A percentile compares a stretch with the other conserved stretches of the same genome.
Evolutionary conservation across 805 yeast genomes (phyloP).

Genomic region (Candida coquimbonensis): DNA sequence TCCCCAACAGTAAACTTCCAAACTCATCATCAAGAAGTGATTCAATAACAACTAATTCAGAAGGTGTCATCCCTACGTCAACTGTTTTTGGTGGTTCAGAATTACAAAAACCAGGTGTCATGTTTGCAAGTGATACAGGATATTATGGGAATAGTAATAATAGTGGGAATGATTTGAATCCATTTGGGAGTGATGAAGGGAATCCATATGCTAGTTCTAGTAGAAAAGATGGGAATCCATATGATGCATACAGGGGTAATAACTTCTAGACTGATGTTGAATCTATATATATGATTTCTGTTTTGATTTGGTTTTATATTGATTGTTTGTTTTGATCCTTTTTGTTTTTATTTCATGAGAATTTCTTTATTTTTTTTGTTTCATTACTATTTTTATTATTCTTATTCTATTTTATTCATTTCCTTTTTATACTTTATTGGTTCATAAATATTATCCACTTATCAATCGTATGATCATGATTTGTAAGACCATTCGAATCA

Average conservation of each 20-base stretch:
- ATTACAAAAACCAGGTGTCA: conserved; percentile 6
- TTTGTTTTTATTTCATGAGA: too few species aligned
- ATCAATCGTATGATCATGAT: too few species aligned
- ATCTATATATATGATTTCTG: background rate
- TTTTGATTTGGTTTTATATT: conserved; percentile 3
- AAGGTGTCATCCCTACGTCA: conserved; percentile 4
- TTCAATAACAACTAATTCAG: conserved; percentile 1
- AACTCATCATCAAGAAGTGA: conserved; percentile 1
- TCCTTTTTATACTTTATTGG: too few species aligned
- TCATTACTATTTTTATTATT: too few species aligned
- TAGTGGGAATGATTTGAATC: background rate
- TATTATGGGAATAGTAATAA: conserved; percentile 1
- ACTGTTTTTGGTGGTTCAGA: conserved; percentile 2
- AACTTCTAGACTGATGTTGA: background rate
- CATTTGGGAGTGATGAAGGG: background rate
- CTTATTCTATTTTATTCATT: too few species aligned
- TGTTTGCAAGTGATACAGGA: conserved; percentile 3
- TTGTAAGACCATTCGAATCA: too few species aligned
- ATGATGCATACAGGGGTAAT: conserved; percentile 4
- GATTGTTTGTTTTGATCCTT: too few species aligned
- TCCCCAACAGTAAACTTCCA: background rate
- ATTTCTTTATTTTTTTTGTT: too few species aligned
- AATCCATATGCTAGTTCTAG: background rate
- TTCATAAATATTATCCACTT: too few species aligned
- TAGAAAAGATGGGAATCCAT: background rate